Conservation (phyloP, 108 stramenopile genomes). For the Aurantiochytrium sp. region DNA sequence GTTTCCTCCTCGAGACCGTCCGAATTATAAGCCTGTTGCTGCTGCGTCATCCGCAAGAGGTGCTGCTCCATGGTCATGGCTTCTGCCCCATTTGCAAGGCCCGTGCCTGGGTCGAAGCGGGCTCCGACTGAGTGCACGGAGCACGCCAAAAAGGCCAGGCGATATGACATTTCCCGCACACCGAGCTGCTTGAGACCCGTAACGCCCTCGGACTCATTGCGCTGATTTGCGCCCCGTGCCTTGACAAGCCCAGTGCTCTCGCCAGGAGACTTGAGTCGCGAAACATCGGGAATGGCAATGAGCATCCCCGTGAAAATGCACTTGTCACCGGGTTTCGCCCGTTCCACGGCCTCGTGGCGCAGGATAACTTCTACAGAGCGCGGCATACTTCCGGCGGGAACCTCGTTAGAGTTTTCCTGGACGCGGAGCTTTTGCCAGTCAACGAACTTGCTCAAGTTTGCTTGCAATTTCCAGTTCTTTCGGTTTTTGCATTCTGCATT, state of each 20-base stretch:
- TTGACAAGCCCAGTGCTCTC: neutral
- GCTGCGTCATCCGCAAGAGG: slow-evolving; percentile 7
- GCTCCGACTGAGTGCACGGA: slow-evolving; percentile 65
- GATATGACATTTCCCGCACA: slow-evolving; percentile 88
- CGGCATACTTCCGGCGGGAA: slow-evolving; percentile 95
- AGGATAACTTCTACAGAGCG: slow-evolving; percentile 84
- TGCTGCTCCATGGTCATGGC: slow-evolving; percentile 30
- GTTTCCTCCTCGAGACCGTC: slow-evolving; percentile 35
- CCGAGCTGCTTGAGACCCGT: slow-evolving; percentile 78
- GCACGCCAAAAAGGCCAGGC: slow-evolving; percentile 82
- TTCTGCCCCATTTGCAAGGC: neutral
- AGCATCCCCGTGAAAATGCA: slow-evolving; percentile 77
- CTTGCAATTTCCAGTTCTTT: slow-evolving; percentile 66
- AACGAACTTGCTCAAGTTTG: slow-evolving; percentile 61
- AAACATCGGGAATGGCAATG: slow-evolving; percentile 86
- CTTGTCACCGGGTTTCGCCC: slow-evolving; percentile 92
- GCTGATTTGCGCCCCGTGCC: neutral
- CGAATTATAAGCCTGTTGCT: slow-evolving; percentile 32
- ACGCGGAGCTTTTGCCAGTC: slow-evolving; percentile 97
- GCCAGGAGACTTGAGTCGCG: slow-evolving; percentile 48
- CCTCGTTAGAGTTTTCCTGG: slow-evolving; percentile 93
- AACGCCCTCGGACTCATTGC: slow-evolving; percentile 55
- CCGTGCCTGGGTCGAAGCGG: neutral
- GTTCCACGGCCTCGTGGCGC: slow-evolving; percentile 90
- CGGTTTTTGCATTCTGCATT: slow-evolving; percentile 79